Percentiles rank a stretch among this genome's conserved stretches.
Evolutionary conservation across 2,329 filamentous ascomycete species (phyloP).

Genomic region (Aspergillus viridinutans): DNA sequence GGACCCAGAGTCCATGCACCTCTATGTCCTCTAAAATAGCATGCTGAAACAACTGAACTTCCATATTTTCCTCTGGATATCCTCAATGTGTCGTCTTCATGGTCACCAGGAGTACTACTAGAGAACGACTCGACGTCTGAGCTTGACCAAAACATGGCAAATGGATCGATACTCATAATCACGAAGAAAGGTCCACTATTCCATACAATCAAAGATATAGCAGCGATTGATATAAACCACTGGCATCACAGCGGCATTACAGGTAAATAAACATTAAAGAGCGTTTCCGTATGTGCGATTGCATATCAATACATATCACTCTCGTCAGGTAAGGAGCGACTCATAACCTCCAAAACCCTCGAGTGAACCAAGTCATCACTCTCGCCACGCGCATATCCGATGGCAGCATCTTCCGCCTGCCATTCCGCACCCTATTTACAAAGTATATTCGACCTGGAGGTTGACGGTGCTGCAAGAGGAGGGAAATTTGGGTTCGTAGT

Average conservation of each 20-base stretch:
- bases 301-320: not conserved
- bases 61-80: not conserved
- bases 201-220: not conserved
- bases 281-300: not conserved
- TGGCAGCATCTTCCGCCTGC: not conserved
- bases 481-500: conserved; percentile 21
- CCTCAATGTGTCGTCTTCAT: not conserved
- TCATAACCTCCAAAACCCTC: not conserved
- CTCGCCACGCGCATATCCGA: conserved; percentile 10
- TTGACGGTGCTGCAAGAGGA: conserved; percentile 32
- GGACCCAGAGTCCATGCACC: not conserved
- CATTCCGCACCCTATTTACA: conserved; percentile 12
- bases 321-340: not conserved
- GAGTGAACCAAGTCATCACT: not conserved
- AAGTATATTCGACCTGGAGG: conserved; percentile 23
- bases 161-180: not conserved
- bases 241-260: not conserved
- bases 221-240: not conserved
- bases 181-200: not conserved
- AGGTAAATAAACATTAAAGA: not conserved
- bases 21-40: not conserved
- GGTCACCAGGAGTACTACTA: not conserved
- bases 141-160: not conserved
- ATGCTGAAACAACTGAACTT: not conserved
- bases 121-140: not conserved